These are phyloP conservation scores for Aspergillus oerlinghausenensis DNA, from an alignment of 2,329 filamentous ascomycete species.

Conservation along the genomic window DNA sequence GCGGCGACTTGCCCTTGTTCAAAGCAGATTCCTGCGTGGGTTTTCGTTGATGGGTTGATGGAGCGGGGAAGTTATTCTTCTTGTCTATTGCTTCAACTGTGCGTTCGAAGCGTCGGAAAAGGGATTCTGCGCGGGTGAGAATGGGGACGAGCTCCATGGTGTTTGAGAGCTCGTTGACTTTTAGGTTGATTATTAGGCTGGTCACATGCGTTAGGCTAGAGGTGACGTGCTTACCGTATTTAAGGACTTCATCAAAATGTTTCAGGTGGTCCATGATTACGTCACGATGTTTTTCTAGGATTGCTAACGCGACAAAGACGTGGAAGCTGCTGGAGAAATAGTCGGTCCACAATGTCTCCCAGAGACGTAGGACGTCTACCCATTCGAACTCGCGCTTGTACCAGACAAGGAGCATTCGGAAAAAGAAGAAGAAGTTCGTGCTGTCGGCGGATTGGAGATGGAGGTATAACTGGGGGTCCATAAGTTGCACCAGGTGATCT, in stretches of 20 bases:
- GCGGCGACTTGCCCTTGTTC: slow-evolving; percentile 30
- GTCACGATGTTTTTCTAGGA: slow-evolving; percentile 91
- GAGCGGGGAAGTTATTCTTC: slow-evolving; percentile 73
- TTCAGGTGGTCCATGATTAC: slow-evolving; percentile 93
- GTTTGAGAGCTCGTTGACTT: slow-evolving; percentile 90
- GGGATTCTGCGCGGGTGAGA: slow-evolving; percentile 77
- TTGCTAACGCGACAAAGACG: slow-evolving; percentile 87
- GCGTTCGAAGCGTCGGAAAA: slow-evolving; percentile 83
- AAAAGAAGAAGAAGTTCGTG: slow-evolving; percentile 99
- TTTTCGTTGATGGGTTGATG: slow-evolving; percentile 46
- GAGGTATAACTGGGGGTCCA: slow-evolving; percentile 90
- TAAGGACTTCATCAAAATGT: slow-evolving; percentile 94
- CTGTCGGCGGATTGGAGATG: slow-evolving; percentile 87
- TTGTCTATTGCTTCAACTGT: slow-evolving; percentile 90
- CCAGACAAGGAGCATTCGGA: slow-evolving; percentile 98
- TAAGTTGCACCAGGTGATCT: slow-evolving; percentile 91
- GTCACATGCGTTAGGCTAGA: neutral
- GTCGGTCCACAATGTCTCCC: slow-evolving; percentile 95
- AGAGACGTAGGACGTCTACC: slow-evolving; percentile 78
- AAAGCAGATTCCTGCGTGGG: slow-evolving; percentile 21
- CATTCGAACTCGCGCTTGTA: slow-evolving; percentile 97
- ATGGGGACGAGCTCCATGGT: slow-evolving; percentile 88
- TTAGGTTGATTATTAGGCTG: neutral
- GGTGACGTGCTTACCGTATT: slow-evolving; percentile 66
- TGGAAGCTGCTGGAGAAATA: slow-evolving; percentile 86